Conservation (phyloP, 1,284 basidiomycete species). For the Boletus smithii region DNA sequence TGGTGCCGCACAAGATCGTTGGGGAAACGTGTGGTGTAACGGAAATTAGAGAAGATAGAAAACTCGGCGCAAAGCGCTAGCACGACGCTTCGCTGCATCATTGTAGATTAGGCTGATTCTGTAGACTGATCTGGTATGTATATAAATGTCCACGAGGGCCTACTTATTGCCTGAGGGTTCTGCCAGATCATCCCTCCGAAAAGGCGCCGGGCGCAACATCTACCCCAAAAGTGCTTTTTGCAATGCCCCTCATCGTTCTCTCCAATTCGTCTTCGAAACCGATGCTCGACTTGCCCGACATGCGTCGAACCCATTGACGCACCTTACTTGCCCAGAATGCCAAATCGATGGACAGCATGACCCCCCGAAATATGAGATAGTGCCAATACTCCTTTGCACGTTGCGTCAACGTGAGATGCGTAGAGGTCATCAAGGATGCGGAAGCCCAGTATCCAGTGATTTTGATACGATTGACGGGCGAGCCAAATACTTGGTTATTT, state of each 20-base stretch:
- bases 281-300: slow-evolving; percentile 32
- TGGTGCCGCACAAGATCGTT: too few species aligned
- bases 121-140: too few species aligned
- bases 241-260: slow-evolving; percentile 53
- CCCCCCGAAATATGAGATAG: slow-evolving; percentile 51
- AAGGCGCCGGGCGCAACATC: slow-evolving; percentile 47
- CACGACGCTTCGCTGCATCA: too few species aligned
- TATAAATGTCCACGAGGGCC: too few species aligned
- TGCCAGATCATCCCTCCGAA: slow-evolving; percentile 37
- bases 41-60: too few species aligned
- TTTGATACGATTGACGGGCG: slow-evolving; percentile 84
- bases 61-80: too few species aligned
- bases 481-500: slow-evolving; percentile 76
- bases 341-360: slow-evolving; percentile 55
- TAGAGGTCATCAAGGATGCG: slow-evolving; percentile 45
- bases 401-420: slow-evolving; percentile 38
- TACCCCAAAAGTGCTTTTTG: slow-evolving; percentile 58
- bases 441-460: slow-evolving; percentile 76
- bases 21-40: too few species aligned
- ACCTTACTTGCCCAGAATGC: slow-evolving; percentile 55
- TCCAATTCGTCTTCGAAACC: slow-evolving; percentile 69
- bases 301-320: slow-evolving; percentile 43
- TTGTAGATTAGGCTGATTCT: too few species aligned
- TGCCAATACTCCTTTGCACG: slow-evolving; percentile 46
- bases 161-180: too few species aligned